Evolutionary conservation across 2,329 filamentous ascomycete species (phyloP).

Genomic region (Pseudocercospora pini-densiflorae): DNA sequence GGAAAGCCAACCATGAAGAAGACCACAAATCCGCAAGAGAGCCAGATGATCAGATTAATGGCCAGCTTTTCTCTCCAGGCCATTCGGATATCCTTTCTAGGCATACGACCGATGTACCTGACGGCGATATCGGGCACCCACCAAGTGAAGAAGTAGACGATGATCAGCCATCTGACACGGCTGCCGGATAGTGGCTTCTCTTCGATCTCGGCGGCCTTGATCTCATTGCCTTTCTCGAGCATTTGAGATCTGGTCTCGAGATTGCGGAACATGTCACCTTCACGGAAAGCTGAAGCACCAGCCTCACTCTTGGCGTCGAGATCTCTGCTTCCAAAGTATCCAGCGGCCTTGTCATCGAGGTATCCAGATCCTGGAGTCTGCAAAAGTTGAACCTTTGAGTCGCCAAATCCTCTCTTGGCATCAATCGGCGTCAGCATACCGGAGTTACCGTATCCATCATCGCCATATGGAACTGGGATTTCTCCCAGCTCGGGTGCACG

Average conservation of each 20-base stretch:
- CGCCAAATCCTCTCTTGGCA: conserved; percentile 58
- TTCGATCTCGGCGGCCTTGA: conserved; percentile 88
- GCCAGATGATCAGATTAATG: conserved; percentile 98
- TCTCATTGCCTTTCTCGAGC: conserved; percentile 92
- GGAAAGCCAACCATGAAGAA: conserved; percentile 95
- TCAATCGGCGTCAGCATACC: conserved; percentile 62
- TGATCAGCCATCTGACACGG: conserved; percentile 87
- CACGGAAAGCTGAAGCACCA: conserved; percentile 86
- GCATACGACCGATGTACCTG: conserved; percentile 77
- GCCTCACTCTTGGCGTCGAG: conserved; percentile 88
- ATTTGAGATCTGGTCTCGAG: conserved; percentile 92
- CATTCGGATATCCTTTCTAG: conserved; percentile 86
- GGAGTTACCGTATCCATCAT: conserved; percentile 63
- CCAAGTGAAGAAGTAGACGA: conserved; percentile 84
- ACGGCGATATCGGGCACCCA: conserved; percentile 85
- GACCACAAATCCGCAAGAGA: conserved; percentile 73
- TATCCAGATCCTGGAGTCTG: conserved; percentile 60
- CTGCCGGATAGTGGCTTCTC: conserved; percentile 75
- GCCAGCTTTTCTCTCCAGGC: conserved; percentile 98
- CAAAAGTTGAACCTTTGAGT: conserved; percentile 63
- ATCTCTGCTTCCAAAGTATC: conserved; percentile 82
- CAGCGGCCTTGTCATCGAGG: conserved; percentile 75
- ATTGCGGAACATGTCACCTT: conserved; percentile 97
- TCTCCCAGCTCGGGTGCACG: conserved; percentile 68
- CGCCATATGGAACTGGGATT: conserved; percentile 58